Conservation (phyloP, 306 rosid genomes). For the Crataegus laevigata region DNA sequence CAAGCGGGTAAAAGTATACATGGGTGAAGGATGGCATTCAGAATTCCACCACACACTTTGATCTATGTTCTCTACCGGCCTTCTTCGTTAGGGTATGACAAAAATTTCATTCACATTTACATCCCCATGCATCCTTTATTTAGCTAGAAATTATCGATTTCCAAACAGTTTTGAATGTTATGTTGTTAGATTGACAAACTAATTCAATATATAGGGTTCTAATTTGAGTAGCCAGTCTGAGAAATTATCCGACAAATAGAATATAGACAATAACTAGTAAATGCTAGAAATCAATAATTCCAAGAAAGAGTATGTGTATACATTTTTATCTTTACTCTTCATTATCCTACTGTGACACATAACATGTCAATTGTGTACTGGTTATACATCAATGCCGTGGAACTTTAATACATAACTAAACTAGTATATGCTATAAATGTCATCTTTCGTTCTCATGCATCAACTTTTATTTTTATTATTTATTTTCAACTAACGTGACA, state of each 20-base stretch:
- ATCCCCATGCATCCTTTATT: background rate
- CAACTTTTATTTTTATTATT: too few relatives aligned
- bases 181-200: background rate
- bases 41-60: conserved; percentile 67
- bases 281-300: background rate
- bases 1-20: conserved; percentile 51
- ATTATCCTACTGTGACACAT: background rate
- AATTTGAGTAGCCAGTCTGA: too few relatives aligned
- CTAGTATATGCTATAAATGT: too few relatives aligned
- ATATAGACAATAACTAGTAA: too few relatives aligned
- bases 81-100: conserved; percentile 44
- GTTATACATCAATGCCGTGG: too few relatives aligned
- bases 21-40: conserved; percentile 83
- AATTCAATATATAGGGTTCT: background rate
- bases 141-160: background rate
- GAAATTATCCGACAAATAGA: too few relatives aligned
- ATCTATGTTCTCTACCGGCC: conserved; percentile 76
- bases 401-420: too few relatives aligned
- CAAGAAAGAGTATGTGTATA: too few relatives aligned
- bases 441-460: background rate
- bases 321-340: background rate
- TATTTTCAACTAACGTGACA: too few relatives aligned
- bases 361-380: background rate
- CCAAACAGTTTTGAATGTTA: background rate
- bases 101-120: background rate